phyloP scores from a whole-genome alignment of 2,329 filamentous ascomycete genomes.

The Neurospora crassa region DNA sequence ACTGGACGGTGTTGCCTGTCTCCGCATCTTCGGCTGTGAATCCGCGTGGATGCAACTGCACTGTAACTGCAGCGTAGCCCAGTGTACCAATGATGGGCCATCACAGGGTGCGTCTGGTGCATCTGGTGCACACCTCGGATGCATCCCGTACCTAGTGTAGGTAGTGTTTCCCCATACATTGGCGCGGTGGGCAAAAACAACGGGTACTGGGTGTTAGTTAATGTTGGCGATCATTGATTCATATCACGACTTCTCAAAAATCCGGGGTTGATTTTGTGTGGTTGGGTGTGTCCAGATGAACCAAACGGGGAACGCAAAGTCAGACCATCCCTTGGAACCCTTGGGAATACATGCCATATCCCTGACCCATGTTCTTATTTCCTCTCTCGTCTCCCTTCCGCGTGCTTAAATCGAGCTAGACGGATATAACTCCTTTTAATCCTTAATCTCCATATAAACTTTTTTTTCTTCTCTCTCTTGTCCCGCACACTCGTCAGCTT shows the following conservation, averaged over 20 bases:
- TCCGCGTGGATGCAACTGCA: background rate
- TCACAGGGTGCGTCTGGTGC: background rate
- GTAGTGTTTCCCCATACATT: background rate
- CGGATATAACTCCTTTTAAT: background rate
- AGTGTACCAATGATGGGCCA: background rate
- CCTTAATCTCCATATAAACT: background rate
- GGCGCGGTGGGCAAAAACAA: background rate
- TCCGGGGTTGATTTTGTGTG: background rate
- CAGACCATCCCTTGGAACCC: background rate
- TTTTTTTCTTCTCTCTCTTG: background rate
- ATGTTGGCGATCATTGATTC: background rate
- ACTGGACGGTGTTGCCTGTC: background rate
- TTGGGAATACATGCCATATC: background rate
- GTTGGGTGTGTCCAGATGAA: background rate
- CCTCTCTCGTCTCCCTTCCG: background rate
- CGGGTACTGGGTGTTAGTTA: background rate
- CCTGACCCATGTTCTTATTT: background rate
- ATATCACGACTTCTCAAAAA: background rate
- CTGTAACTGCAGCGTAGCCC: background rate
- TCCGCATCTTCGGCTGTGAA: background rate
- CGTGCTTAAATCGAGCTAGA: background rate
- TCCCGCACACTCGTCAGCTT: background rate
- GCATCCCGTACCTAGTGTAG: background rate
- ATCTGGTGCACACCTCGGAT: background rate
- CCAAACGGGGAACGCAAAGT: background rate